Percentiles rank a stretch among this genome's conserved stretches.
phyloP scores from a whole-genome alignment of 345 rosid genomes.

The Linum usitatissimum region DNA sequence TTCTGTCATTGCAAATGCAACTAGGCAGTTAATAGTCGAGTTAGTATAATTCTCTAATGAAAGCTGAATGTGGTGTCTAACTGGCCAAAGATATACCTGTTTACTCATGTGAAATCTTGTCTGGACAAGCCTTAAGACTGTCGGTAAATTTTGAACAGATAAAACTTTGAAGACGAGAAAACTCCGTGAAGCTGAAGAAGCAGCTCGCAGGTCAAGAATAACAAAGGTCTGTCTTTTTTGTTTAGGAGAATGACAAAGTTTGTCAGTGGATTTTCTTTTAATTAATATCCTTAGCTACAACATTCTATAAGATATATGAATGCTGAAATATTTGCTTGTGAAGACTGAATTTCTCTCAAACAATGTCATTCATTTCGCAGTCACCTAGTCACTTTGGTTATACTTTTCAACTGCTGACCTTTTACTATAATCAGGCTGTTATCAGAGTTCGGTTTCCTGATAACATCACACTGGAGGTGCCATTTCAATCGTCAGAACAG shows the following conservation, averaged over 20 bases:
- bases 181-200: conserved; percentile 80
- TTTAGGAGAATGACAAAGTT: background rate
- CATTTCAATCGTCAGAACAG: conserved; percentile 75
- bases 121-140: background rate
- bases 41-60: background rate
- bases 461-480: conserved; percentile 62
- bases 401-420: background rate
- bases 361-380: background rate
- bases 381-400: background rate
- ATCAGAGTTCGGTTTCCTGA: conserved; percentile 88
- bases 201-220: conserved; percentile 56
- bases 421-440: conserved; percentile 33
- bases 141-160: conserved; percentile 29
- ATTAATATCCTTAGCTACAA: conserved; percentile 2
- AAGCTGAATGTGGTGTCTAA: background rate
- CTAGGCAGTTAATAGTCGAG: background rate
- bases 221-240: conserved; percentile 44
- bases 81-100: background rate
- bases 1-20: background rate
- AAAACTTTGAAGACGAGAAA: conserved; percentile 67
- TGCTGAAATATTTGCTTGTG: background rate
- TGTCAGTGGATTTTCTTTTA: too few relatives aligned
- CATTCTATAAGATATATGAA: background rate
- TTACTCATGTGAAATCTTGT: background rate
- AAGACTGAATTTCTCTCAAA: background rate